Percentiles rank a stretch among this genome's conserved stretches.
These are phyloP conservation scores for Licmophora abbreviata DNA, from an alignment of 108 stramenopile genomes.

Conservation along the genomic window DNA sequence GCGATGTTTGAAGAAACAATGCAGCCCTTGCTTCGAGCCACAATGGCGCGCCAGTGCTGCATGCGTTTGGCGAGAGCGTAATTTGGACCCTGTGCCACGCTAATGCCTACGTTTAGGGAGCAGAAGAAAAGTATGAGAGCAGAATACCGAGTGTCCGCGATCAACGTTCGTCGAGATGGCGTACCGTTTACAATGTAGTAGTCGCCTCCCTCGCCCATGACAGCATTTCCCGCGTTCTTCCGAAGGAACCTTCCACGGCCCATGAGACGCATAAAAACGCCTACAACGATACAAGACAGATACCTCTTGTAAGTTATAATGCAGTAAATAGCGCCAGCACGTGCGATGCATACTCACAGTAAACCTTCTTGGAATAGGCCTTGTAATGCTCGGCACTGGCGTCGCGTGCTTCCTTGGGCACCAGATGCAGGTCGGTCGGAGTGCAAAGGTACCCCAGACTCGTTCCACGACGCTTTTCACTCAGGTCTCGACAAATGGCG, in stretches of 20 bases:
- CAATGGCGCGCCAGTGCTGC: slow-evolving; percentile 97
- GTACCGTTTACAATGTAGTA: slow-evolving; percentile 43
- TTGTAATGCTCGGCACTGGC: slow-evolving; percentile 67
- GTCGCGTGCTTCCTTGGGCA: slow-evolving; percentile 85
- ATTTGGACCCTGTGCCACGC: slow-evolving; percentile 96
- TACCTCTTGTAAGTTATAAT: not conserved
- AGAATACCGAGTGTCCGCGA: slow-evolving; percentile 74
- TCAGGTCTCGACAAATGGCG: slow-evolving; percentile 78
- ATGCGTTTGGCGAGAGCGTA: slow-evolving; percentile 95
- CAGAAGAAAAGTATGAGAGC: too few species aligned
- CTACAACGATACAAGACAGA: too few species aligned
- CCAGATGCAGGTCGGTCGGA: slow-evolving; percentile 95
- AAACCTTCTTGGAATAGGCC: slow-evolving; percentile 47
- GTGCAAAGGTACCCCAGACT: slow-evolving; percentile 95
- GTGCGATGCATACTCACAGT: slow-evolving; percentile 31
- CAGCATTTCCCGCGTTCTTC: slow-evolving; percentile 67
- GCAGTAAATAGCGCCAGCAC: not conserved
- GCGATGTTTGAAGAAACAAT: slow-evolving; percentile 94
- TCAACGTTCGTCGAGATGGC: too few species aligned
- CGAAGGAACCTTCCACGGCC: slow-evolving; percentile 58
- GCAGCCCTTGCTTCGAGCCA: slow-evolving; percentile 83
- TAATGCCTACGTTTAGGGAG: too few species aligned
- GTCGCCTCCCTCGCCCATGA: slow-evolving; percentile 46
- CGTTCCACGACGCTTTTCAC: slow-evolving; percentile 68
- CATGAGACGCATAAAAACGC: slow-evolving; percentile 53